Conservation (phyloP, 179 eudicot species). For the Silene coronaria region DNA sequence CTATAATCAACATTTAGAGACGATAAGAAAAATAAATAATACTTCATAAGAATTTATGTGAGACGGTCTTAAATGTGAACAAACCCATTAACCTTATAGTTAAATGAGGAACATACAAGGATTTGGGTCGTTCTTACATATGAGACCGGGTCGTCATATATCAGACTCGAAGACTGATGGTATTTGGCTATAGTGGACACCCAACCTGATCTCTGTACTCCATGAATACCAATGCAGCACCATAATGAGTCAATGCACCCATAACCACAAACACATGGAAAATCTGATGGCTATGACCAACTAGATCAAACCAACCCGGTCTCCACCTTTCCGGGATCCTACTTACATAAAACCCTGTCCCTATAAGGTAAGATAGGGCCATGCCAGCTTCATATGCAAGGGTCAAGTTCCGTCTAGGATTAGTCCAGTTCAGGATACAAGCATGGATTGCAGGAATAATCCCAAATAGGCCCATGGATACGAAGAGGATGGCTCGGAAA, state of each 20-base stretch:
- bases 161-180: background rate
- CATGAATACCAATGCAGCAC: conserved; percentile 66
- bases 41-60: background rate
- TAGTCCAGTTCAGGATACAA: conserved; percentile 51
- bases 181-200: conserved; percentile 27
- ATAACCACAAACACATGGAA: conserved; percentile 80
- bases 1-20: background rate
- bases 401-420: conserved; percentile 54
- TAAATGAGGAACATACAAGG: background rate
- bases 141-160: background rate
- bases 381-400: conserved; percentile 62
- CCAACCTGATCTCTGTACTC: conserved; percentile 49
- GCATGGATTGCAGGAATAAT: conserved; percentile 68
- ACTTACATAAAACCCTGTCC: conserved; percentile 66
- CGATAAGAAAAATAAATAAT: background rate
- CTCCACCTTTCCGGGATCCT: conserved; percentile 82
- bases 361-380: conserved; percentile 65
- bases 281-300: conserved; percentile 92
- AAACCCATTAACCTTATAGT: background rate
- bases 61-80: background rate
- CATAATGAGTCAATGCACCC: conserved; percentile 90
- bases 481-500: conserved; percentile 59
- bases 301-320: conserved; percentile 86
- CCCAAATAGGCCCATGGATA: conserved; percentile 78
- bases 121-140: background rate